Conservation (phyloP, 192 early-diverging fungal species). For the Dissophora globulifera region DNA sequence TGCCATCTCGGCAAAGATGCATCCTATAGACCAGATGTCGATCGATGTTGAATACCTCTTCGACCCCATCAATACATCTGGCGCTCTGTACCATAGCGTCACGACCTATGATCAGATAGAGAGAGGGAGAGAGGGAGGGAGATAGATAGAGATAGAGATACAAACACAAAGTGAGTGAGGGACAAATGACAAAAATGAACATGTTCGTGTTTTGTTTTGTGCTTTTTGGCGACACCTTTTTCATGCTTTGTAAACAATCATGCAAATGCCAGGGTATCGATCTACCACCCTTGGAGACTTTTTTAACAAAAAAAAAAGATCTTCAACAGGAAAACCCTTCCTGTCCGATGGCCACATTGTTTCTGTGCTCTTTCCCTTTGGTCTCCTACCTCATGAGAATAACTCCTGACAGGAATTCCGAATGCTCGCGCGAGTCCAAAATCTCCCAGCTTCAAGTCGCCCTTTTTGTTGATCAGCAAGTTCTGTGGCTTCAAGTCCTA, state of each 20-base stretch:
- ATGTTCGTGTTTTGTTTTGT: too few relatives aligned
- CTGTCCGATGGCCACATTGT: neutral
- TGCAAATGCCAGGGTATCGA: slow-evolving; percentile 19
- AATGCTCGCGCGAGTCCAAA: slow-evolving; percentile 98
- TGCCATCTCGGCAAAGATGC: slow-evolving; percentile 92
- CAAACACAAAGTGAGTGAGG: too few relatives aligned
- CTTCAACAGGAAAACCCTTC: neutral
- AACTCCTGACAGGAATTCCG: slow-evolving; percentile 92
- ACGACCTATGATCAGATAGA: slow-evolving; percentile 76
- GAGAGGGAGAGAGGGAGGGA: too few relatives aligned
- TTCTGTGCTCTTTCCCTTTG: too few relatives aligned
- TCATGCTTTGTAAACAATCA: slow-evolving; percentile 17
- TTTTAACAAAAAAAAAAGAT: slow-evolving; percentile 9
- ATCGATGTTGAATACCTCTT: slow-evolving; percentile 89
- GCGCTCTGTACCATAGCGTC: slow-evolving; percentile 89
- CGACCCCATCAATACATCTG: slow-evolving; percentile 89
- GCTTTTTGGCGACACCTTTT: too few relatives aligned
- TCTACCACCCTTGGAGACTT: too few relatives aligned
- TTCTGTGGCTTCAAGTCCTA: slow-evolving; percentile 91
- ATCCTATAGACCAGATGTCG: slow-evolving; percentile 89
- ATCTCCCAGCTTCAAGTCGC: slow-evolving; percentile 87
- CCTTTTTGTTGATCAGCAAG: slow-evolving; percentile 94
- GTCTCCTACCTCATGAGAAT: slow-evolving; percentile 80
- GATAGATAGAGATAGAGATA: too few relatives aligned
- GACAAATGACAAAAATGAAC: too few relatives aligned